A percentile compares a stretch with the other conserved stretches of the same genome.
phyloP scores from a whole-genome alignment of 2,329 filamentous ascomycete species.

The Lachnellula cervina region DNA sequence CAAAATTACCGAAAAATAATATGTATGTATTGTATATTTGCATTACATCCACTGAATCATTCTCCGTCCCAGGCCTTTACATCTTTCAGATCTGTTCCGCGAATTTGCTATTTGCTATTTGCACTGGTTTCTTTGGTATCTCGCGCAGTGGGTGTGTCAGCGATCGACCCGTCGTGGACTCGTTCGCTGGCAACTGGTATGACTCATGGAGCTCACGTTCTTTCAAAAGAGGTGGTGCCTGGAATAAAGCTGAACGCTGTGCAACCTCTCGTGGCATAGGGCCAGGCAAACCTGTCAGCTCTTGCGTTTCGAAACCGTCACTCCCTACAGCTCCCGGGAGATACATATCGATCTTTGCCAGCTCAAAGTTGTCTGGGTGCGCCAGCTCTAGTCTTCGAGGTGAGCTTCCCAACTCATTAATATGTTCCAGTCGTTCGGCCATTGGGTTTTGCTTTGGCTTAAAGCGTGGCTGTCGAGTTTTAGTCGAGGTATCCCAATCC shows the following conservation, averaged over 20 bases:
- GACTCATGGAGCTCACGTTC: neutral
- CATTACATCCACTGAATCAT: neutral
- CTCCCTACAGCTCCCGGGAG: neutral
- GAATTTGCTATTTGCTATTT: neutral
- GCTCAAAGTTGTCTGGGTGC: neutral
- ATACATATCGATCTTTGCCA: neutral
- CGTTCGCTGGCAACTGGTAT: neutral
- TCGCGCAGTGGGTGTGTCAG: neutral
- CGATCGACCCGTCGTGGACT: neutral
- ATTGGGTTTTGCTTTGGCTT: neutral
- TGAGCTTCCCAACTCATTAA: neutral
- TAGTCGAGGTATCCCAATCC: neutral
- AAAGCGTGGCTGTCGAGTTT: neutral
- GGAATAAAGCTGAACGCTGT: neutral
- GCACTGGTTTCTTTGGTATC: neutral
- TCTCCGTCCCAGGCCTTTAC: too few species aligned
- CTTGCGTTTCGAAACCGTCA: neutral
- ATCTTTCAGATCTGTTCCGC: neutral
- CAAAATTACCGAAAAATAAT: neutral
- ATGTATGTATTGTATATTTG: neutral
- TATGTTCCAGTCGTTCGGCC: neutral
- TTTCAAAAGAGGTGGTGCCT: neutral
- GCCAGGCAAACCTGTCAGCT: neutral
- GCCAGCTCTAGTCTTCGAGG: neutral
- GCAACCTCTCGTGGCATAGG: neutral